A percentile compares a stretch with the other conserved stretches of the same genome.
These are phyloP conservation scores for Symbiodinium natans DNA, from an alignment of 73 alveolate genomes.

Conservation along the genomic window DNA sequence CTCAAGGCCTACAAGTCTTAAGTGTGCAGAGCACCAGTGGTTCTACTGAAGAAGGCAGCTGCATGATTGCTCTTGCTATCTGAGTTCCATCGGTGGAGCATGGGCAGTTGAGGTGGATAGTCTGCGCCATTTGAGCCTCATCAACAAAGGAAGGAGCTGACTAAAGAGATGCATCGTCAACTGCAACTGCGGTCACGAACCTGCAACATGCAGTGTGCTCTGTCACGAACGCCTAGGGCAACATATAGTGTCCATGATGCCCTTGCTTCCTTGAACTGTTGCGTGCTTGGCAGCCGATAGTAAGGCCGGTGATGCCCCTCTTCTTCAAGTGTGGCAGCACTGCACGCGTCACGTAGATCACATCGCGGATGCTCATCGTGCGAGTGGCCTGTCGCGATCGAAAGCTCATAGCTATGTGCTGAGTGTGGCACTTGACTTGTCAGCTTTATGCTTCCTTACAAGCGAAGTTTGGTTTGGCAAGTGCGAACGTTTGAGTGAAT, in stretches of 20 bases:
- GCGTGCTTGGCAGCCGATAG: background rate
- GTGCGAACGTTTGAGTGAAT: too few species aligned
- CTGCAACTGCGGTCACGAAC: background rate
- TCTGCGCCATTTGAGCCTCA: slow-evolving; percentile 85
- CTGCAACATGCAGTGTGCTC: too few species aligned
- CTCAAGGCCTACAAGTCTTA: too few species aligned
- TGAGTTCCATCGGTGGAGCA: slow-evolving; percentile 65
- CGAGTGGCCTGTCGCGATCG: slow-evolving; percentile 44
- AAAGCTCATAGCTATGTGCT: too few species aligned
- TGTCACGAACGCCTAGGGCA: background rate
- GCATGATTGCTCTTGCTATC: background rate
- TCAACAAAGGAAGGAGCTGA: too few species aligned
- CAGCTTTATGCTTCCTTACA: too few species aligned
- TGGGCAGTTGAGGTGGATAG: slow-evolving; percentile 76
- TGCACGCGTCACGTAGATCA: slow-evolving; percentile 75
- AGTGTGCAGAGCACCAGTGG: background rate
- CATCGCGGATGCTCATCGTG: slow-evolving; percentile 93
- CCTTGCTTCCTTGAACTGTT: background rate
- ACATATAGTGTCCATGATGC: background rate
- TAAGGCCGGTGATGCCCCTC: slow-evolving; percentile 74
- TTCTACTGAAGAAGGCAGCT: background rate
- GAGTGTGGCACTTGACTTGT: too few species aligned
- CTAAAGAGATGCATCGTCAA: too few species aligned
- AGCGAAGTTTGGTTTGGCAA: too few species aligned
- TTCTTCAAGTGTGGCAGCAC: slow-evolving; percentile 41